Evolutionary conservation across 495 filamentous ascomycete genomes (phyloP).

Genomic region (Penicillium paradoxum): DNA sequence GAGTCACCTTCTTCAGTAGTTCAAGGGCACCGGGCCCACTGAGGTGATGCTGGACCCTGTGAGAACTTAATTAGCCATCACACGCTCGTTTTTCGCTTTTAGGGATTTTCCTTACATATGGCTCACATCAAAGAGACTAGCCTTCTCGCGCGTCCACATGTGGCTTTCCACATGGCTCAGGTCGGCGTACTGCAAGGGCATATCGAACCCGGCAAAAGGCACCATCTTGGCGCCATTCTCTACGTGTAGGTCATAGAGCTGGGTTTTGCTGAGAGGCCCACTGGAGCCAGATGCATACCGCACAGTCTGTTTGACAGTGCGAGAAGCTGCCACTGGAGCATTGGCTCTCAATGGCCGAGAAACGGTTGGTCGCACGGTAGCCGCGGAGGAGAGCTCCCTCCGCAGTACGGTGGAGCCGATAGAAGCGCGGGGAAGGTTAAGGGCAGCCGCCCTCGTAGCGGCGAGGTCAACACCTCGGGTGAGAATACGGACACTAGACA

Average conservation of each 20-base stretch:
- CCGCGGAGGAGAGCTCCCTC: slow-evolving; percentile 34
- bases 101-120: slow-evolving; percentile 42
- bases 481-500: slow-evolving; percentile 34
- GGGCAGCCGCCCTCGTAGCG: slow-evolving; percentile 26
- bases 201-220: slow-evolving; percentile 87
- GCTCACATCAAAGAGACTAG: slow-evolving; percentile 82
- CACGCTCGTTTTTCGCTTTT: not conserved
- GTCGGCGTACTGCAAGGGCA: slow-evolving; percentile 85
- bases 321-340: slow-evolving; percentile 12
- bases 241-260: slow-evolving; percentile 79
- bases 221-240: slow-evolving; percentile 86
- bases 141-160: slow-evolving; percentile 77
- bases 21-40: slow-evolving; percentile 69
- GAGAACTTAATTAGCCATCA: slow-evolving; percentile 11
- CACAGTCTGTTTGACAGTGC: slow-evolving; percentile 26
- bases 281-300: slow-evolving; percentile 57
- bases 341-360: slow-evolving; percentile 16
- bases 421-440: slow-evolving; percentile 29
- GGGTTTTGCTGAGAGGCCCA: slow-evolving; percentile 59
- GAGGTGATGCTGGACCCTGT: slow-evolving; percentile 65
- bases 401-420: slow-evolving; percentile 36
- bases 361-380: slow-evolving; percentile 21
- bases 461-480: slow-evolving; percentile 31
- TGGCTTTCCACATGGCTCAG: slow-evolving; percentile 75
- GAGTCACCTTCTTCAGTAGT: slow-evolving; percentile 78